These are phyloP conservation scores for Pelomyxa schiedti DNA, from an alignment of 78 protist species.

Conservation along the genomic window DNA sequence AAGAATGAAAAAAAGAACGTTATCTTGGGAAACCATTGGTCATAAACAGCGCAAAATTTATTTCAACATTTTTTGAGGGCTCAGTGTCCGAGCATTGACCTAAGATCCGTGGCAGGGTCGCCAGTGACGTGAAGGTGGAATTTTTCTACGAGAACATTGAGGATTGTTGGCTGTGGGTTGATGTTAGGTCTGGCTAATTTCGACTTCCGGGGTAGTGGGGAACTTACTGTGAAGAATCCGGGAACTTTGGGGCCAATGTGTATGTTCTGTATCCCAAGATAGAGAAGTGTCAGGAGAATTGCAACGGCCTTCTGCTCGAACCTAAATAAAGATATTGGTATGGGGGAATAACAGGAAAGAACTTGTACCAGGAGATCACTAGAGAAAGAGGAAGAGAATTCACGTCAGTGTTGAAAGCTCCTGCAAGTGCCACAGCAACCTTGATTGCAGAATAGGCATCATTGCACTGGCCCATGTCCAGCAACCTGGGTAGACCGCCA, in stretches of 20 bases:
- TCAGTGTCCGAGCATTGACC: no score
- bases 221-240: constrained; percentile 54
- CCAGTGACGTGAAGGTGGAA: neutral
- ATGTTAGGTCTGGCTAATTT: no score
- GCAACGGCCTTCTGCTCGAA: constrained; percentile 77
- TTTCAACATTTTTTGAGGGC: no score
- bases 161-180: neutral
- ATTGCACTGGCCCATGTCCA: constrained; percentile 87
- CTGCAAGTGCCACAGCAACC: constrained; percentile 59
- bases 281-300: constrained; percentile 51
- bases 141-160: neutral
- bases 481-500: constrained; percentile 73
- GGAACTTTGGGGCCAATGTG: constrained; percentile 70
- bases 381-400: constrained; percentile 55
- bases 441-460: constrained; percentile 66
- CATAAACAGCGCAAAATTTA: no score
- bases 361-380: constrained; percentile 66
- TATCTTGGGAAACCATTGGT: no score
- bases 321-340: constrained; percentile 24
- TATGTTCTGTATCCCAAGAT: constrained; percentile 57
- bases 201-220: no score
- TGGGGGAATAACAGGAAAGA: constrained; percentile 6
- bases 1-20: no score
- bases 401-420: constrained; percentile 9
- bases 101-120: no score